Percentiles rank a stretch among this genome's conserved stretches.
phyloP scores from a whole-genome alignment of 768 basidiomycete species.

The Termitomyces sp. region DNA sequence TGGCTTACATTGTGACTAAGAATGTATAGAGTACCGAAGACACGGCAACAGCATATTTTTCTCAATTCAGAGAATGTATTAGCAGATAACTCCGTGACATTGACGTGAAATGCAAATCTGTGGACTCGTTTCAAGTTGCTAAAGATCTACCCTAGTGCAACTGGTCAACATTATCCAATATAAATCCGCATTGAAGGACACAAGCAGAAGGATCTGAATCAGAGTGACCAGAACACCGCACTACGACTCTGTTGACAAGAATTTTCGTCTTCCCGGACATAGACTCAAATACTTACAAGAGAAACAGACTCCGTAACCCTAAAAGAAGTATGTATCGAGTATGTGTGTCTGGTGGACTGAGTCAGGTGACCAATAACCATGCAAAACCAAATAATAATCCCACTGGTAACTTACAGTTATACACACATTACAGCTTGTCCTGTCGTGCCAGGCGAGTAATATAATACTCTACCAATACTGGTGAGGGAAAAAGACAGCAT shows the following conservation, averaged over 20 bases:
- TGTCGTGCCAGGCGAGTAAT: too few species aligned
- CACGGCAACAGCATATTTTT: slow-evolving; percentile 11
- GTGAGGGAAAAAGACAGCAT: too few species aligned
- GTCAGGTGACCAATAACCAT: too few species aligned
- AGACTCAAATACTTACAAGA: too few species aligned
- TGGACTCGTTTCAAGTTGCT: background rate
- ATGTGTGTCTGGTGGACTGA: too few species aligned
- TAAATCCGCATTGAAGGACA: slow-evolving; percentile 34
- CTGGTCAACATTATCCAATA: slow-evolving; percentile 27
- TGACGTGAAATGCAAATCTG: slow-evolving; percentile 43
- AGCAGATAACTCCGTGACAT: slow-evolving; percentile 42
- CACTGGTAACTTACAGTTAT: too few species aligned
- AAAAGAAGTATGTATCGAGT: too few species aligned
- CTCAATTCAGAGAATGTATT: slow-evolving; percentile 40
- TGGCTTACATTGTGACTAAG: slow-evolving; percentile 28
- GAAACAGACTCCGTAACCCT: too few species aligned
- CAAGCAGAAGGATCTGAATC: slow-evolving; percentile 32
- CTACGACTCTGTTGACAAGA: slow-evolving; percentile 29
- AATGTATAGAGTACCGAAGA: slow-evolving; percentile 11
- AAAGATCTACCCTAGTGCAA: background rate
- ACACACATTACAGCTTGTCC: too few species aligned
- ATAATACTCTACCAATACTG: too few species aligned
- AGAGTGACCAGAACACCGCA: slow-evolving; percentile 38
- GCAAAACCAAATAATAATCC: too few species aligned
- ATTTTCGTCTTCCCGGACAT: slow-evolving; percentile 38